Percentiles rank a stretch among this genome's conserved stretches.
These are phyloP conservation scores for Avena atlantica DNA, from an alignment of 176 grass and related monocot species.

Conservation along the genomic window DNA sequence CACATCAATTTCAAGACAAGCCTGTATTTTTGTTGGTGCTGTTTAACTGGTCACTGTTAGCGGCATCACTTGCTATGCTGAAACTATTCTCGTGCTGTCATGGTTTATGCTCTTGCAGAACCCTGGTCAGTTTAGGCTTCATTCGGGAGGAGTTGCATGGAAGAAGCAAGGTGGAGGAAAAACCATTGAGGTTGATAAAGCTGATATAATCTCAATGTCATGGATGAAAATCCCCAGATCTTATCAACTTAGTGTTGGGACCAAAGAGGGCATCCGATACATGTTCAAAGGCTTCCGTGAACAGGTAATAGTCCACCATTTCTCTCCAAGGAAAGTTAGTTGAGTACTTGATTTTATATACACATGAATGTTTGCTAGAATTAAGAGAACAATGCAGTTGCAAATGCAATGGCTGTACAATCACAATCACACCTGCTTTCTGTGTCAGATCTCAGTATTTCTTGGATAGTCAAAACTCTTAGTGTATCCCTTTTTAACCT, in stretches of 20 bases:
- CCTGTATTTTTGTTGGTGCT: slow-evolving; percentile 11
- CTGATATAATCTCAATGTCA: slow-evolving; percentile 64
- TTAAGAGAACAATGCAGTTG: slow-evolving; percentile 14
- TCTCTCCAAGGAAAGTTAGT: neutral
- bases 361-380: slow-evolving; percentile 17
- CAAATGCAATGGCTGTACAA: neutral
- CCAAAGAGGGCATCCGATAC: slow-evolving; percentile 73
- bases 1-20: neutral
- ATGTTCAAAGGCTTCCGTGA: slow-evolving; percentile 85
- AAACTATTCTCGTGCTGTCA: slow-evolving; percentile 23
- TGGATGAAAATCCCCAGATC: slow-evolving; percentile 83
- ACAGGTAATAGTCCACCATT: slow-evolving; percentile 52
- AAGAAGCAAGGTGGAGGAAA: slow-evolving; percentile 91
- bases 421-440: slow-evolving; percentile 28
- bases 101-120: slow-evolving; percentile 56
- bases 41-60: neutral
- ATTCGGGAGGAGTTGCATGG: slow-evolving; percentile 75
- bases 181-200: slow-evolving; percentile 71
- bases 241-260: slow-evolving; percentile 75
- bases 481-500: slow-evolving; percentile 13
- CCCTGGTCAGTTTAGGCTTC: slow-evolving; percentile 78
- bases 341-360: slow-evolving; percentile 13
- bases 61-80: neutral
- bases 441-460: neutral
- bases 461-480: neutral